A percentile compares a stretch with the other conserved stretches of the same genome.
Evolutionary conservation across 2,329 filamentous ascomycete species (phyloP).

Genomic region (Colletotrichum lindemuthianum): DNA sequence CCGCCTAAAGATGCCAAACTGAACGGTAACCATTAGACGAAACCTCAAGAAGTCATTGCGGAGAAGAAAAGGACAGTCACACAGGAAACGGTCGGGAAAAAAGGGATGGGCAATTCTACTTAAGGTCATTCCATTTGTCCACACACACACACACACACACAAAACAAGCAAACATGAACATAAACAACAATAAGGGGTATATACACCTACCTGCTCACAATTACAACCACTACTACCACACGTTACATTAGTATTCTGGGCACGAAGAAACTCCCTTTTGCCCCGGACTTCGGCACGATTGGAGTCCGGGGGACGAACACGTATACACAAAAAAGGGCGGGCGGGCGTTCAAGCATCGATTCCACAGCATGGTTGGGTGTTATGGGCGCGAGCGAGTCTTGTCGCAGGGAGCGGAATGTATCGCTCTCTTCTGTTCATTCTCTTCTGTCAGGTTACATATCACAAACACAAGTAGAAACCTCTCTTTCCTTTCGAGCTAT

Average conservation of each 20-base stretch:
- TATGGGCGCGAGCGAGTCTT: conserved; percentile 28
- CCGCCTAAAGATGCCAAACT: conserved; percentile 46
- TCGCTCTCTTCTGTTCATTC: neutral
- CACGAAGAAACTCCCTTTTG: neutral
- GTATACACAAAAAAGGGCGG: neutral
- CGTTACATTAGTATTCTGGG: conserved; percentile 3
- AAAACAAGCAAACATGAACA: neutral
- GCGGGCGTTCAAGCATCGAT: conserved; percentile 25
- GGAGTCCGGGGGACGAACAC: no score
- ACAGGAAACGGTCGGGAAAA: neutral
- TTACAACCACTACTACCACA: neutral
- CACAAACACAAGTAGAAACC: conserved; percentile 7
- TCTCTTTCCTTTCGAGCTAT: neutral
- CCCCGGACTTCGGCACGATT: neutral
- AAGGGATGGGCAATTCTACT: neutral
- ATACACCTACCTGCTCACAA: no score
- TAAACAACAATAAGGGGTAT: no score
- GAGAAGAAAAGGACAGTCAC: conserved; percentile 6
- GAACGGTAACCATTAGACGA: conserved; percentile 45
- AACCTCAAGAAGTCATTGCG: neutral
- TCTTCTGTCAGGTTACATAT: conserved; percentile 16
- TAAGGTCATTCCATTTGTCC: conserved; percentile 20
- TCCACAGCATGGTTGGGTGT: conserved; percentile 29
- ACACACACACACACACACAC: neutral
- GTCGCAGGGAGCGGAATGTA: conserved; percentile 14